Evolutionary conservation across 306 rosid species (phyloP), one percentile per base, ranked within the genome.

Genomic region (Astragalus glycyphyllos): DNA sequence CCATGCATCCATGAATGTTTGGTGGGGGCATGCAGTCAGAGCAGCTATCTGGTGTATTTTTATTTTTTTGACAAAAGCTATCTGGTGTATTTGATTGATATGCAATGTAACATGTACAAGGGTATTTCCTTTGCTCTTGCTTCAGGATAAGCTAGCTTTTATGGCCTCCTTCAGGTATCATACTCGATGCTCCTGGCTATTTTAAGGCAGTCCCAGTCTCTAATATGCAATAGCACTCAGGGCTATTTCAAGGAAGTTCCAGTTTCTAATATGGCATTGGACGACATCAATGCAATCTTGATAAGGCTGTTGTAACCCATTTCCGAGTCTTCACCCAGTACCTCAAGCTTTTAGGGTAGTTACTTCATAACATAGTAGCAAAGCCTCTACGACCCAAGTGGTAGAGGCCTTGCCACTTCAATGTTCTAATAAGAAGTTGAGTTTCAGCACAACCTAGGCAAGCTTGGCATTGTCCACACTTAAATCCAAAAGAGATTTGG

Each of bases 231-330:
- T 23, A 23, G 4, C 11, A 40, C 31, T 42, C 2, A 12, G 14
- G 53, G 48, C 68, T 23, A 20, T 54, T 64, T 15, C 64, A 55
- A 69, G 56, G 31, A 46, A 23, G 70, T 65, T 32, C 5, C 17
- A 6, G 58, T 29, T 56, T 57, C 56, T 14, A 70, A 29, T 63
- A 41, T 11, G 37, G 59, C 13, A 54, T 54, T 23, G 59, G 59
- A 54, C 31, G 11, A 4, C 37, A 23, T 54, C 35, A 40, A 9
- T 59, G 59, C 50, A 47, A 17, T 35, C 47, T 47, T 34, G 41
- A 71, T 67, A 16, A 6, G 11, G 6, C 45, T 66, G 23, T 15
- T 32, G 8, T 48, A 6, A 49, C 1, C 32, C 15, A 20, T 4
- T 23, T 54, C 34, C 58, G 3, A 20, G 59, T 54, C 59, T 23